These are phyloP conservation scores for Ustilago sp. DNA, from an alignment of 1,284 basidiomycete genomes.

Conservation along the genomic window DNA sequence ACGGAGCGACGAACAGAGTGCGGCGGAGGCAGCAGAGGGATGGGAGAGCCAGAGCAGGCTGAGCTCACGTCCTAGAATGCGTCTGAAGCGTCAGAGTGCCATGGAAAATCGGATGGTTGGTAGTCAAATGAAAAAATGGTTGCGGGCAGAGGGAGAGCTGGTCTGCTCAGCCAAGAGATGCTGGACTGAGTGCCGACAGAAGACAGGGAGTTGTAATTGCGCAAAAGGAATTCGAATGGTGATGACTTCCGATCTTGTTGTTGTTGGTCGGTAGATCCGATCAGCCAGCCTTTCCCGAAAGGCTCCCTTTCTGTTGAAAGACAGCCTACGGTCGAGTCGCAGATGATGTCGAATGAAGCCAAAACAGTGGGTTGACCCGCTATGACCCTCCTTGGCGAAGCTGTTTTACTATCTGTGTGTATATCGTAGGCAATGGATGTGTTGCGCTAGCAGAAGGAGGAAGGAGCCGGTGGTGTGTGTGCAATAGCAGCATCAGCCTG, in stretches of 20 bases:
- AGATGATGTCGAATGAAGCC: background rate
- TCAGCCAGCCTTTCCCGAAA: background rate
- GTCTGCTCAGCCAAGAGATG: background rate
- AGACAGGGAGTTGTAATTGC: background rate
- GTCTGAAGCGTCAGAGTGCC: background rate
- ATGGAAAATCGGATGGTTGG: background rate
- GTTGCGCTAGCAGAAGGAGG: background rate
- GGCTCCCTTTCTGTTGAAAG: background rate
- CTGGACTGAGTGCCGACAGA: background rate
- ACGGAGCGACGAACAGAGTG: too few relatives aligned
- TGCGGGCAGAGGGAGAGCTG: background rate
- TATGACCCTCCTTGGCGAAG: background rate
- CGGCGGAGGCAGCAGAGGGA: background rate
- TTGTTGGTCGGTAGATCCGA: background rate
- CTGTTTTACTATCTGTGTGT: background rate
- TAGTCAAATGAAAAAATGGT: background rate
- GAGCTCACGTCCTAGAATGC: background rate
- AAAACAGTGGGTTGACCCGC: conserved; percentile 1
- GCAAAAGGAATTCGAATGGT: background rate
- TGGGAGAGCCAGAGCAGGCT: background rate
- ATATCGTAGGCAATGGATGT: background rate
- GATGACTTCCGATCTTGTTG: background rate
- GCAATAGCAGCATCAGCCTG: background rate
- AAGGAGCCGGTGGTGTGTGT: background rate
- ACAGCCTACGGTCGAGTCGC: background rate